Percentiles rank a stretch among this genome's conserved stretches.
These are phyloP conservation scores for Ceratonia siliqua DNA, from an alignment of 306 rosid genomes.

Conservation along the genomic window DNA sequence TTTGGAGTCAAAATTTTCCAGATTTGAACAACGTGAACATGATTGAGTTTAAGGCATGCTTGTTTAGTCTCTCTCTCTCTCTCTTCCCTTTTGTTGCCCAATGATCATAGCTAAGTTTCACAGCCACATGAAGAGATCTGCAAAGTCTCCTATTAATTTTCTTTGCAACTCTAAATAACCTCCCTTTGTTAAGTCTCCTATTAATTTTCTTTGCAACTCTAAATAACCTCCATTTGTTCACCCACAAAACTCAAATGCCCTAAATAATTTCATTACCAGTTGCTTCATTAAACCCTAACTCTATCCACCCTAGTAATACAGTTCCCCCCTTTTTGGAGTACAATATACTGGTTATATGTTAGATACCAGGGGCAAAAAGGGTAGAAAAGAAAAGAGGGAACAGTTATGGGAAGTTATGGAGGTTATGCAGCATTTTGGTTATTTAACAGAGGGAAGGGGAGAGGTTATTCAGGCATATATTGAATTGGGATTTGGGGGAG, in stretches of 20 bases:
- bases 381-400: no score
- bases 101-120: neutral
- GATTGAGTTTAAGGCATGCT: neutral
- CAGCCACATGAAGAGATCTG: neutral
- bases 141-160: neutral
- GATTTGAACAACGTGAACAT: neutral
- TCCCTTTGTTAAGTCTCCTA: neutral
- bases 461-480: no score
- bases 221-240: conserved; percentile 10
- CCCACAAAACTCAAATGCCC: conserved; percentile 3
- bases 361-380: no score
- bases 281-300: conserved; percentile 29
- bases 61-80: neutral
- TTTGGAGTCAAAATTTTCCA: neutral
- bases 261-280: neutral
- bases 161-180: neutral
- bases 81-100: neutral
- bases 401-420: no score
- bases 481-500: no score
- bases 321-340: neutral
- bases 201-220: neutral
- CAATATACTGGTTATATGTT: conserved; percentile 21
- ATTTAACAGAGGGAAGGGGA: no score
- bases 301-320: conserved; percentile 2
- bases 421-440: no score